A percentile compares a stretch with the other conserved stretches of the same genome.
Conservation (phyloP, 2,329 filamentous ascomycete genomes). For the Aureobasidium lini region DNA sequence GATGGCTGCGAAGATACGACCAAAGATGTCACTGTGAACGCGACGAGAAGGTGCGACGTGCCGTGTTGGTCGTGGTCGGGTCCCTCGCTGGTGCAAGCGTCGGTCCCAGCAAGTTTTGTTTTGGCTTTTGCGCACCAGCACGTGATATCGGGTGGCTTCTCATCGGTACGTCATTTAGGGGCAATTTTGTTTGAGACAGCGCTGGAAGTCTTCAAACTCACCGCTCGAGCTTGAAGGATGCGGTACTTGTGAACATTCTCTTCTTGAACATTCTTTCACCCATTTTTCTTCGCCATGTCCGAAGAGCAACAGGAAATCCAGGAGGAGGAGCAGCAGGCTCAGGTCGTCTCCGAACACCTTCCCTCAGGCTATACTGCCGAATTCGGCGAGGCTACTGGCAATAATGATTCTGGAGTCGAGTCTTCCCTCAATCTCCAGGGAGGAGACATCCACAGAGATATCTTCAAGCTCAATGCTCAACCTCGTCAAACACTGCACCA, state of each 20-base stretch:
- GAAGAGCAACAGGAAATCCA: background rate
- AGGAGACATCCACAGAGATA: slow-evolving; percentile 69
- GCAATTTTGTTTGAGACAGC: slow-evolving; percentile 5
- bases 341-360: slow-evolving; percentile 15
- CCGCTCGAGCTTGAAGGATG: background rate
- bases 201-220: background rate
- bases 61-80: background rate
- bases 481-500: slow-evolving; percentile 34
- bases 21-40: slow-evolving; percentile 1
- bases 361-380: slow-evolving; percentile 16
- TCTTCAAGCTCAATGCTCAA: slow-evolving; percentile 63
- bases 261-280: background rate
- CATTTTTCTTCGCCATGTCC: background rate
- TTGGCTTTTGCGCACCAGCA: background rate
- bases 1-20: background rate
- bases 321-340: slow-evolving; percentile 4
- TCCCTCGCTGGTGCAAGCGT: background rate
- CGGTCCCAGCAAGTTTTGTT: background rate
- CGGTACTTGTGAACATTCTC: background rate
- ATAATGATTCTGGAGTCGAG: slow-evolving; percentile 31
- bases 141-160: slow-evolving; percentile 8
- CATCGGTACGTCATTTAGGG: slow-evolving; percentile 1
- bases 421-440: slow-evolving; percentile 67
- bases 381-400: slow-evolving; percentile 1
- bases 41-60: background rate